Conservation (phyloP, 176 grass and related monocot genomes). For the Oryza meridionalis region DNA sequence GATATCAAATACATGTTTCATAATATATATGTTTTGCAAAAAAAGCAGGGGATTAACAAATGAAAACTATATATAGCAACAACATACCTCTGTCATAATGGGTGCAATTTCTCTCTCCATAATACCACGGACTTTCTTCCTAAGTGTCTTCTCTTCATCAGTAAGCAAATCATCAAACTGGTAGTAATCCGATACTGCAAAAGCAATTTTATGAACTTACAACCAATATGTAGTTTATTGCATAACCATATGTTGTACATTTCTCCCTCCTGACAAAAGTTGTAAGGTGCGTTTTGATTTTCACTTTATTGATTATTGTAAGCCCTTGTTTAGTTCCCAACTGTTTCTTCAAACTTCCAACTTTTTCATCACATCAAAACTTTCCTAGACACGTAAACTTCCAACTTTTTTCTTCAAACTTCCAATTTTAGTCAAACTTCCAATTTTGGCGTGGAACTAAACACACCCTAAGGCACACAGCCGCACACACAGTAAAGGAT, state of each 20-base stretch:
- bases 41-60: background rate
- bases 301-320: background rate
- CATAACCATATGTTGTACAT: background rate
- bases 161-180: constrained; percentile 86
- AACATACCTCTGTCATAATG: constrained; percentile 82
- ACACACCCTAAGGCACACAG: background rate
- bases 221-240: background rate
- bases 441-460: too few species aligned
- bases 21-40: background rate
- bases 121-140: constrained; percentile 64
- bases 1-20: constrained; percentile 2
- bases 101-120: constrained; percentile 86
- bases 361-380: too few species aligned
- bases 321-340: too few species aligned
- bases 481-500: background rate
- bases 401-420: too few species aligned
- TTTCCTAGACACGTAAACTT: too few species aligned
- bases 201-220: background rate
- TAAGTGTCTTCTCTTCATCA: constrained; percentile 60
- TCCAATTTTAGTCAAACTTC: too few species aligned
- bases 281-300: background rate
- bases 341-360: too few species aligned
- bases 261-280: background rate
- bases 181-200: constrained; percentile 90
- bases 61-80: constrained; percentile 10